Conservation (phyloP, 78 protist genomes). For the Dictyostelium citrinum region DNA sequence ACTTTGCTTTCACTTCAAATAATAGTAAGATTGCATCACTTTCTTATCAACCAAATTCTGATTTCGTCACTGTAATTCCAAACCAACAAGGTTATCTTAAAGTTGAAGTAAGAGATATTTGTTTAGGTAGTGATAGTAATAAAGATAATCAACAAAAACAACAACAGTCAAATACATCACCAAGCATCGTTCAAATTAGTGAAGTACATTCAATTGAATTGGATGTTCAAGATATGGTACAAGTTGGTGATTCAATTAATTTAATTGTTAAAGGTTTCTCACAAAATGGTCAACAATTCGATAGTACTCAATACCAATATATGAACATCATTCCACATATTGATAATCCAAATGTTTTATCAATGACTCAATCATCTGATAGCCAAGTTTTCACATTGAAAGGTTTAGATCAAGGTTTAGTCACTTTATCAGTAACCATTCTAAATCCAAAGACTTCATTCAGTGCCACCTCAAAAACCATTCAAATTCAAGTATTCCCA, state of each 20-base stretch:
- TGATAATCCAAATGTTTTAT: conserved; percentile 60
- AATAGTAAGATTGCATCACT: conserved; percentile 30
- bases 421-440: conserved; percentile 8
- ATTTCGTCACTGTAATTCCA: neutral
- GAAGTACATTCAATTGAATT: conserved; percentile 22
- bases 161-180: neutral
- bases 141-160: neutral
- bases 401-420: conserved; percentile 60
- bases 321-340: conserved; percentile 20
- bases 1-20: conserved; percentile 27
- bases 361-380: neutral
- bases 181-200: conserved; percentile 8
- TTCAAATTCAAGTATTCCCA: conserved; percentile 62
- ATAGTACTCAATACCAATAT: conserved; percentile 17
- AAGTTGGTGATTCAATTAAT: conserved; percentile 37
- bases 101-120: conserved; percentile 31
- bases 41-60: neutral
- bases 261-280: conserved; percentile 8
- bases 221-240: conserved; percentile 18
- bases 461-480: neutral
- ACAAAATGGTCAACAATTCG: conserved; percentile 10
- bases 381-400: neutral
- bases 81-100: conserved; percentile 24
- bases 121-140: conserved; percentile 11
- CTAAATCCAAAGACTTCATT: conserved; percentile 24